These are phyloP conservation scores for Coemansia sp. DNA, from an alignment of 192 early-diverging fungal species.

Conservation along the genomic window DNA sequence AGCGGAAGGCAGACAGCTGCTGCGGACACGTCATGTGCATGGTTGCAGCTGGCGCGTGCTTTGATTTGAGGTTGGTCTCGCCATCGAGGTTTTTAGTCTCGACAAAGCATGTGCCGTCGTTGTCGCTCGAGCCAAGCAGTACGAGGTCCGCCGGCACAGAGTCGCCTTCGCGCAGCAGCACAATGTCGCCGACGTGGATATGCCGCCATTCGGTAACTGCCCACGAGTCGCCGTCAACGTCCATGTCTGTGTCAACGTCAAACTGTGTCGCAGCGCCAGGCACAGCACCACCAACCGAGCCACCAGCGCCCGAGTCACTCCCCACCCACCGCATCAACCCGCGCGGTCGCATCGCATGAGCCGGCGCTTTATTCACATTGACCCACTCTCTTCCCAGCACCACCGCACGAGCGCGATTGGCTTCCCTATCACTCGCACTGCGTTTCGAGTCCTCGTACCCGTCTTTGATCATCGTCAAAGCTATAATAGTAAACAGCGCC, in stretches of 20 bases:
- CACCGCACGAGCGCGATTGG: conserved; percentile 66
- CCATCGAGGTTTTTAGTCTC: conserved; percentile 99
- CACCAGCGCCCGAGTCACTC: conserved; percentile 45
- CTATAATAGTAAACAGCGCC: conserved; percentile 78
- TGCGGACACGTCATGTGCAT: conserved; percentile 55
- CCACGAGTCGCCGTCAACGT: conserved; percentile 56
- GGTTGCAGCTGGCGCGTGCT: conserved; percentile 66
- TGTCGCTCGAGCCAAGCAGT: conserved; percentile 80
- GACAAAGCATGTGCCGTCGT: conserved; percentile 83
- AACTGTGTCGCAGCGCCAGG: not conserved
- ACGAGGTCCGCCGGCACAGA: conserved; percentile 90
- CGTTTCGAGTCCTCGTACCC: conserved; percentile 92
- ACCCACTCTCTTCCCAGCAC: conserved; percentile 60
- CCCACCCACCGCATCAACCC: conserved; percentile 49
- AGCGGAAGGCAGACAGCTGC: conserved; percentile 61
- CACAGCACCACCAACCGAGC: conserved; percentile 24
- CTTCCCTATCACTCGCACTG: conserved; percentile 74
- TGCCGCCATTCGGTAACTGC: conserved; percentile 73
- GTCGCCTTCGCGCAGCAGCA: conserved; percentile 80
- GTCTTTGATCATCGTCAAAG: conserved; percentile 82
- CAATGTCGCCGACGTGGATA: conserved; percentile 85
- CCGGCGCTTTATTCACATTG: conserved; percentile 60
- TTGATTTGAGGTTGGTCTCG: conserved; percentile 95
- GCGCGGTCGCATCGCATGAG: conserved; percentile 34
- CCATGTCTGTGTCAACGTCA: conserved; percentile 14